Evolutionary conservation across 352 stramenopile genomes (phyloP).

Genomic region (Globisporangium radiosum): DNA sequence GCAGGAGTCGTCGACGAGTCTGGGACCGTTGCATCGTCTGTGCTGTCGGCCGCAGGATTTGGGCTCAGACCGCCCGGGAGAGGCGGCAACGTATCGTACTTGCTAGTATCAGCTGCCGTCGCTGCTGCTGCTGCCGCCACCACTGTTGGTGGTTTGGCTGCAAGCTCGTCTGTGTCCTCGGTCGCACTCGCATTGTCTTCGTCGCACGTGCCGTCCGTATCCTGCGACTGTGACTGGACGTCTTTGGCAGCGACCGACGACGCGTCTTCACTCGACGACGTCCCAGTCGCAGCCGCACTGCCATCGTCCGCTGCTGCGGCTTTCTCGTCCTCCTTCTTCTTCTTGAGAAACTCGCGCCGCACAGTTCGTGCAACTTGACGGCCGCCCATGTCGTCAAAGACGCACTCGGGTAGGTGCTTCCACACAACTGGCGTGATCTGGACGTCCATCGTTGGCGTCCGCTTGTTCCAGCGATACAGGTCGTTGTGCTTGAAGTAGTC

Average conservation of each 20-base stretch:
- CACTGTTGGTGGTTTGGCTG: neutral
- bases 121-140: neutral
- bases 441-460: slow-evolving; percentile 80
- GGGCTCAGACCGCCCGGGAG: slow-evolving; percentile 18
- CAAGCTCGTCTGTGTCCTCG: slow-evolving; percentile 43
- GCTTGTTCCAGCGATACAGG: slow-evolving; percentile 87
- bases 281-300: slow-evolving; percentile 19
- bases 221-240: slow-evolving; percentile 31
- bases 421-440: slow-evolving; percentile 79
- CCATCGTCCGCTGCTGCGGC: slow-evolving; percentile 25
- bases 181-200: slow-evolving; percentile 35
- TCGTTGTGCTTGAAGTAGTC: slow-evolving; percentile 88
- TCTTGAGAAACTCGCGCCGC: slow-evolving; percentile 75
- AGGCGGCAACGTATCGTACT: neutral
- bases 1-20: slow-evolving; percentile 26
- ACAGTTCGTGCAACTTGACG: slow-evolving; percentile 41
- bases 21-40: slow-evolving; percentile 3
- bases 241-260: slow-evolving; percentile 30
- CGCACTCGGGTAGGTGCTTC: slow-evolving; percentile 77
- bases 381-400: slow-evolving; percentile 86
- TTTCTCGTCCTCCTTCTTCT: slow-evolving; percentile 85
- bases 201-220: slow-evolving; percentile 39
- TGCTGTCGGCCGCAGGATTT: slow-evolving; percentile 37
- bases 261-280: slow-evolving; percentile 33
- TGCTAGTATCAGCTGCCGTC: neutral